Evolutionary conservation across 2,329 filamentous ascomycete species (phyloP), one percentile per base, ranked within the genome.

Genomic region (Herpotrichia juniperi): DNA sequence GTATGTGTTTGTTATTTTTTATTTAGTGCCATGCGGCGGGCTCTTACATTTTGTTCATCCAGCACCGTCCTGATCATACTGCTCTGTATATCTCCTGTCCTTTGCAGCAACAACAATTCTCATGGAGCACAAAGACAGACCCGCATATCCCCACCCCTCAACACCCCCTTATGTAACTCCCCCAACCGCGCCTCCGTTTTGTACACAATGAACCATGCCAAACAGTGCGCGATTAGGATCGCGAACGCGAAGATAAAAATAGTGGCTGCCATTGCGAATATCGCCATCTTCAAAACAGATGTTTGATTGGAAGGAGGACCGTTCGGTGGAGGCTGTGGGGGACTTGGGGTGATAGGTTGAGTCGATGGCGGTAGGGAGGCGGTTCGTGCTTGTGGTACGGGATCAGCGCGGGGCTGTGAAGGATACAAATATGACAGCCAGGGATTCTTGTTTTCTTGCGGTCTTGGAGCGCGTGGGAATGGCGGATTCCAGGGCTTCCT

Each of bases 131-230:
- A 72, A 14, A 72, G 57, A 59, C 66, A 71, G 7, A 72, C 30
- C 37, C 62, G 59, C 66, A 69, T 72, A 26, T 71, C 66, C 10
- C 68, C 65, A 2, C 66, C 59, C 30, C 54, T 56, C 30, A 67
- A 21, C 12, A 72, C 30, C 7, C 64, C 64, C 12, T 48, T 53
- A 8, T 61, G 53, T 28, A 61, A 56, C 26, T 67, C 63, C 12
- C 61, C 65, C 3, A 71, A 42, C 16, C 64, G 44, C 2, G 59
- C 61, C 42, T 68, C 67, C 0, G 65, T 67, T 26, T 68, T 69
- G 48, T 65, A 67, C 10, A 68, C 59, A 6, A 72, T 37, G 25
- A 68, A 68, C 61, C 59, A 62, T 6, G 63, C 63, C 17, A 71
- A 32, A 21, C 55, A 64, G 39, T 72, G 61, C 17, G 62, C 64